Evolutionary conservation across 257 asterid species (phyloP).

Genomic region (Cinchona pubescens): DNA sequence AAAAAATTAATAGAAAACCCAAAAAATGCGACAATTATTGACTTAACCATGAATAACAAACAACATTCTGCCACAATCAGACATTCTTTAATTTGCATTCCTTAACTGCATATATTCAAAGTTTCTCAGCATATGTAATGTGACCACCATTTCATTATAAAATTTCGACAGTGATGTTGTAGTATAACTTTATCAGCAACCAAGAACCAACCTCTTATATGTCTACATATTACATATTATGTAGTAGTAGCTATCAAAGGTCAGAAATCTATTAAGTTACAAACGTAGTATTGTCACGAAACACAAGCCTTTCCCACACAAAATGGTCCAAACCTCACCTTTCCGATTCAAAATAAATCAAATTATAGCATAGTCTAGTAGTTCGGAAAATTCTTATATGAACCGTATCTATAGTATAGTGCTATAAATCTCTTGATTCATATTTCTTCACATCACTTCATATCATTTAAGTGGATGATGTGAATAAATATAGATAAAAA

Average conservation of each 20-base stretch:
- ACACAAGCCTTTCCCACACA: not conserved
- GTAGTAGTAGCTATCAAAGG: slow-evolving; percentile 5
- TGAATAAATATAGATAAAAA: too few relatives aligned
- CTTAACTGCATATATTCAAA: not conserved
- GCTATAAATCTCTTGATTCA: too few relatives aligned
- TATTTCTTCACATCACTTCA: too few relatives aligned
- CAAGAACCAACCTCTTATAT: not conserved
- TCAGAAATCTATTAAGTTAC: slow-evolving; percentile 11
- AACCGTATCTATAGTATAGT: too few relatives aligned
- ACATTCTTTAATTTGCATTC: slow-evolving; percentile 13
- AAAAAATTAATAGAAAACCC: not conserved
- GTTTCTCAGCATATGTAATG: not conserved
- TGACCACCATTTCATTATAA: not conserved
- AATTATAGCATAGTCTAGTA: too few relatives aligned
- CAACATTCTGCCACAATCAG: not conserved
- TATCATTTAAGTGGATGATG: too few relatives aligned
- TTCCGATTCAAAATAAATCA: not conserved
- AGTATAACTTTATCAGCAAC: slow-evolving; percentile 5
- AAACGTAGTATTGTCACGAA: slow-evolving; percentile 5
- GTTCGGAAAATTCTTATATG: too few relatives aligned
- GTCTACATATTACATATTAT: not conserved
- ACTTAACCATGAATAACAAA: not conserved
- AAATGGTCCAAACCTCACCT: not conserved
- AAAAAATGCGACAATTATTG: slow-evolving; percentile 15
- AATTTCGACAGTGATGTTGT: slow-evolving; percentile 12